These are phyloP conservation scores for Alternaria sp. DNA, from an alignment of 2,329 filamentous ascomycete genomes.

Conservation along the genomic window DNA sequence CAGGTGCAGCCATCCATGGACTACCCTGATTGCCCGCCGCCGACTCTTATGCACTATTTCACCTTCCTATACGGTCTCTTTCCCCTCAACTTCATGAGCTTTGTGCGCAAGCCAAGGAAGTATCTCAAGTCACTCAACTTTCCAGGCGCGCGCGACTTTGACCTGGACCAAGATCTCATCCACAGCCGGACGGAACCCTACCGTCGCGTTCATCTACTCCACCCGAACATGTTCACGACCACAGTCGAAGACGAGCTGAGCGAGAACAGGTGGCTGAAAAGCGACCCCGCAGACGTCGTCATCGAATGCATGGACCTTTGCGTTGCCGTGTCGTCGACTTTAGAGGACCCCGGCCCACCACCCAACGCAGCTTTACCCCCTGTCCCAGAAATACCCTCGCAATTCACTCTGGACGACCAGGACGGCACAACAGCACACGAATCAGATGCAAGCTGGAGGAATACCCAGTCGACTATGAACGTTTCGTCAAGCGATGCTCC, in stretches of 20 bases:
- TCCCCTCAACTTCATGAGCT: constrained; percentile 85
- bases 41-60: constrained; percentile 76
- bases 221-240: constrained; percentile 83
- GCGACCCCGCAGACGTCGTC: constrained; percentile 79
- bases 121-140: constrained; percentile 77
- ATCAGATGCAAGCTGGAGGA: constrained; percentile 57
- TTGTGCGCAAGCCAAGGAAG: constrained; percentile 80
- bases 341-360: constrained; percentile 56
- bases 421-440: constrained; percentile 40
- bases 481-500: constrained; percentile 29
- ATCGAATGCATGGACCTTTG: constrained; percentile 79
- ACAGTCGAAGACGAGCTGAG: constrained; percentile 81
- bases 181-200: constrained; percentile 77
- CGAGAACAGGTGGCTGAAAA: constrained; percentile 80
- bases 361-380: constrained; percentile 56
- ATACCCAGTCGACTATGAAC: constrained; percentile 61
- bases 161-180: constrained; percentile 79
- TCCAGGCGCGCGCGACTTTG: constrained; percentile 73
- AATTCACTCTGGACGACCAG: constrained; percentile 41
- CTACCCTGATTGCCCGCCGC: constrained; percentile 59
- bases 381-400: constrained; percentile 37
- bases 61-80: constrained; percentile 84
- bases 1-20: constrained; percentile 67
- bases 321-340: constrained; percentile 49
- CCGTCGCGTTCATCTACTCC: constrained; percentile 73